Percentiles rank a stretch among this genome's conserved stretches.
Conservation (phyloP, 2,329 filamentous ascomycete genomes). For the Fusarium tupiense region DNA sequence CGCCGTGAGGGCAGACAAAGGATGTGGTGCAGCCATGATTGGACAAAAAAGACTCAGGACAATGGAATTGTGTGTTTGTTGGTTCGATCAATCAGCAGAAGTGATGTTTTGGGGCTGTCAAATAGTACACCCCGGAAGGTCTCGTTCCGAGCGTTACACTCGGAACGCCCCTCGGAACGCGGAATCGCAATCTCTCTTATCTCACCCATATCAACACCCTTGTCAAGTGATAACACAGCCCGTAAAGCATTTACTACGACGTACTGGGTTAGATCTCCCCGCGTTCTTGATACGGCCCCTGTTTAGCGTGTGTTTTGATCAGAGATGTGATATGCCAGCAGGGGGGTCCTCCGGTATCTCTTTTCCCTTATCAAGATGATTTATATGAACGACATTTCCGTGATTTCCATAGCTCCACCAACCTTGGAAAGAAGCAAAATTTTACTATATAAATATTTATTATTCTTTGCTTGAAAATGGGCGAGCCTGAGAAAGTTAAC, state of each 20-base stretch:
- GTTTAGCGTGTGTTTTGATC: not conserved
- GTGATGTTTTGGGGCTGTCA: not conserved
- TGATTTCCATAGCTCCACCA: not conserved
- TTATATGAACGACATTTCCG: not conserved
- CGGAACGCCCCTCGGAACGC: constrained; percentile 10
- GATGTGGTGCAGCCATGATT: constrained; percentile 37
- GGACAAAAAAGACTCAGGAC: not conserved
- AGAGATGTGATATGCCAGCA: not conserved
- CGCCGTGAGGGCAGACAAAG: constrained; percentile 44
- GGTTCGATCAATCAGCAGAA: not conserved
- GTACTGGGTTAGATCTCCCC: not conserved
- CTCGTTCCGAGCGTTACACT: not conserved
- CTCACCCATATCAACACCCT: not conserved
- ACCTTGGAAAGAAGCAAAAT: too few relatives aligned
- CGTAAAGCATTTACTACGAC: not conserved
- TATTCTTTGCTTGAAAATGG: not conserved
- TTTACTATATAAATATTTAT: not conserved
- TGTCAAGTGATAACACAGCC: not conserved
- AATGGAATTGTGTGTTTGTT: not conserved
- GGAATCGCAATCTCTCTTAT: not conserved
- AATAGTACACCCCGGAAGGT: not conserved
- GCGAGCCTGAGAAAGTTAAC: not conserved
- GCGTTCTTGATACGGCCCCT: constrained; percentile 17
- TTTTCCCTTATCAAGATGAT: not conserved
- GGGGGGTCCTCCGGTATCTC: not conserved